Evolutionary conservation across 331 rosid species (phyloP), one percentile per base, ranked within the genome.

Genomic region (Prunus yedoensis): DNA sequence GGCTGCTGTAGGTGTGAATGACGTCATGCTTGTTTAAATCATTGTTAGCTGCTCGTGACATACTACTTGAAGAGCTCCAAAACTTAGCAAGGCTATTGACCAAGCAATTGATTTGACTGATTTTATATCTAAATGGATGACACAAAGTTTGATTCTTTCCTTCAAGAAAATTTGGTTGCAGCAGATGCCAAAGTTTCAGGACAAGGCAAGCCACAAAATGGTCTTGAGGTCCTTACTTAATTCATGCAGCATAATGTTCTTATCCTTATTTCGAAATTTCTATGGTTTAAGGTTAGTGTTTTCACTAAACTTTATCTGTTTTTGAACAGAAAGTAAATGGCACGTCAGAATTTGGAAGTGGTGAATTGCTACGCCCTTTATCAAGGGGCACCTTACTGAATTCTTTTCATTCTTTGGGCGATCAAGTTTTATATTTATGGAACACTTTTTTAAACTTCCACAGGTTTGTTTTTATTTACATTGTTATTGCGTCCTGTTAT

Each of bases 381-480:
- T 84, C 95, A 47, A 86, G 77, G 78, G 82, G 72, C 78, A 89
- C 88, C 64, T 62, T 90, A 21, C 28, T 77, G 79, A 80, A 70
- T 69, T 77, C 76, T 56, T 88, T 86, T 52, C 79, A 82, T 81
- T 77, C 81, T 45, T 61, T 91, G 78, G 99, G 99, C 28, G 91
- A 94, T 80, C 96, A 92, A 81, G 75, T 90, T 27, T 67, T 68
- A 66, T 86, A 86, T 85, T 85, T 92, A 80, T 94, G 99, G 99
- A 94, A 86, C 70, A 79, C 77, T 10, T 92, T 92, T 86, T 71
- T 90, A 41, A 85, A 85, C 70, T 89, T 92, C 76, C 99, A 92
- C 77, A 89, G 97, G 98, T 94, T 51, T 66, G 79, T 52, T 46
- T 77, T 67, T 80, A 25, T 79, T 72, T 18, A 70, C 78, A 69